Conservation (phyloP, 805 yeast genomes). For the Candida parachauliodes region DNA sequence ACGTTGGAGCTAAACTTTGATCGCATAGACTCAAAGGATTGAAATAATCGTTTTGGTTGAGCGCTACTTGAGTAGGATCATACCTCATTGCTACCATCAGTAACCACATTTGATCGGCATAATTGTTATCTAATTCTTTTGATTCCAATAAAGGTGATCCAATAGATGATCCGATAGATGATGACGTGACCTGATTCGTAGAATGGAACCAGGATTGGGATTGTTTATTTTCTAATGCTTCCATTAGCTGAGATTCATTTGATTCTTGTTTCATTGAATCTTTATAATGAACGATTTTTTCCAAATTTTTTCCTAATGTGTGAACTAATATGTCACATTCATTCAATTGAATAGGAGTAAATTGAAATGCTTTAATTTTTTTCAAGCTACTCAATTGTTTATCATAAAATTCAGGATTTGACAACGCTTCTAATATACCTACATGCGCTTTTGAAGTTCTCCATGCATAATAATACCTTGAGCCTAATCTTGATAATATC, state of each 20-base stretch:
- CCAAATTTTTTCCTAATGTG: constrained; percentile 2
- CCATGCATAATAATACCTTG: constrained; percentile 61
- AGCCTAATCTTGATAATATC: constrained; percentile 40
- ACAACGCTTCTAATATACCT: constrained; percentile 25
- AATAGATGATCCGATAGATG: constrained; percentile 6
- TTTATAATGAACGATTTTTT: constrained; percentile 8
- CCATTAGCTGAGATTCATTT: not conserved
- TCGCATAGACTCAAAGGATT: too few species aligned
- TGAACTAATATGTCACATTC: constrained; percentile 8
- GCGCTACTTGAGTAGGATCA: constrained; percentile 3
- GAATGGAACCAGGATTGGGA: not conserved
- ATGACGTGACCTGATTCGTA: not conserved
- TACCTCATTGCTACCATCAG: constrained; percentile 23
- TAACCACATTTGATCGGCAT: constrained; percentile 27
- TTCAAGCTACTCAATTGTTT: constrained; percentile 5
- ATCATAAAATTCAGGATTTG: constrained; percentile 6
- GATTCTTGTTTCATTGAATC: constrained; percentile 5
- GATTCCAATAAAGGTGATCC: constrained; percentile 4
- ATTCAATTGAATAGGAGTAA: constrained; percentile 12
- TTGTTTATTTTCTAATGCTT: too few species aligned
- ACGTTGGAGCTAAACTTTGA: too few species aligned
- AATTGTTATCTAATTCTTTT: constrained; percentile 7
- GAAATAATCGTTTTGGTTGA: too few species aligned
- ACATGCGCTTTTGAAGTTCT: constrained; percentile 55
- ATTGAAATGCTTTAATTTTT: constrained; percentile 14